Conservation (phyloP, 2,329 filamentous ascomycete genomes). For the Myriosclerotinia scirpicola region DNA sequence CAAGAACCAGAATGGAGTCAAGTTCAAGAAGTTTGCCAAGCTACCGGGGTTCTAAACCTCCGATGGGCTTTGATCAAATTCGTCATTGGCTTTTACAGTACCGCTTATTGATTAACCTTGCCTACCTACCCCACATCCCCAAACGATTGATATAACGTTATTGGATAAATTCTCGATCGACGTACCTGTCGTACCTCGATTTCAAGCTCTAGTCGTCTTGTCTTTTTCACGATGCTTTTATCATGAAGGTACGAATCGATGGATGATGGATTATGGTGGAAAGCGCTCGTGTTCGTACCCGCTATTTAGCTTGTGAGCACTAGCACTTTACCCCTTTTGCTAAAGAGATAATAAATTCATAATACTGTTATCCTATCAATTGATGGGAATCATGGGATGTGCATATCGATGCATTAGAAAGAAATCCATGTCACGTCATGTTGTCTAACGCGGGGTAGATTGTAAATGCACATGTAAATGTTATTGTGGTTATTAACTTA, state of each 20-base stretch:
- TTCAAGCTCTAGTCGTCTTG: neutral
- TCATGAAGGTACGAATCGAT: neutral
- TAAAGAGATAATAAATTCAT: too few relatives aligned
- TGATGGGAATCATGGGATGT: neutral
- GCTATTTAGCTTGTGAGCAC: too few relatives aligned
- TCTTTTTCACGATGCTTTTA: neutral
- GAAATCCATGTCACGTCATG: constrained; percentile 8
- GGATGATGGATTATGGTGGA: neutral
- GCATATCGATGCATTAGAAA: neutral
- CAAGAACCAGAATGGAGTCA: neutral
- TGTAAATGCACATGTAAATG: neutral
- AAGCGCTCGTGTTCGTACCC: constrained; percentile 1
- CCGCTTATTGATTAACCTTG: too few relatives aligned
- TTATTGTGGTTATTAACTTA: neutral
- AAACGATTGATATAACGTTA: too few relatives aligned
- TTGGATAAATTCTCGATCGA: too few relatives aligned
- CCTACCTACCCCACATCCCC: constrained; percentile 1
- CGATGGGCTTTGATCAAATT: neutral
- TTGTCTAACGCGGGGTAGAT: constrained; percentile 7
- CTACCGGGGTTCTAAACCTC: neutral
- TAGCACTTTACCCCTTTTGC: neutral
- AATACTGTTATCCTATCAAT: neutral
- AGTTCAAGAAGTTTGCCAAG: neutral
- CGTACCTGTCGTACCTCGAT: neutral
- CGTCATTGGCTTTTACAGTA: constrained; percentile 3